These are phyloP conservation scores for Gaeumannomyces tritici DNA, from an alignment of 2,329 filamentous ascomycete species.

Conservation along the genomic window DNA sequence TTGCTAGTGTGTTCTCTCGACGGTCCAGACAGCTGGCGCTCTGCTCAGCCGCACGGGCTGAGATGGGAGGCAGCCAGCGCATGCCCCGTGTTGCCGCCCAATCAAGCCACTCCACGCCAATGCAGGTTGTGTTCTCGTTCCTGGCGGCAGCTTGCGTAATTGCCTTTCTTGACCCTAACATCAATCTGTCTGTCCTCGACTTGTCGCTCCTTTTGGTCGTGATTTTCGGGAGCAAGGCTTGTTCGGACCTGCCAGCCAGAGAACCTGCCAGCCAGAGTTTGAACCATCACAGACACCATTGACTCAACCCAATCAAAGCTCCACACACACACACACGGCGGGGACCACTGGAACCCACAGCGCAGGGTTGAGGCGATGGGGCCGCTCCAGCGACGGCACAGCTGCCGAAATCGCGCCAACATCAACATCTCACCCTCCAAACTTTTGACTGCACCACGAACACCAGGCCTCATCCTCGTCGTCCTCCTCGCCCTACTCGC, in stretches of 20 bases:
- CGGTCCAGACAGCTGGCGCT: not conserved
- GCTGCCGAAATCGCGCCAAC: not conserved
- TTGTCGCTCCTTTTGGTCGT: not conserved
- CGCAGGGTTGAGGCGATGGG: not conserved
- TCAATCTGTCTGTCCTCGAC: not conserved
- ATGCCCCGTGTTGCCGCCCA: not conserved
- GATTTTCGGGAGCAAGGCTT: not conserved
- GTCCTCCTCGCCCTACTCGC: constrained; percentile 15
- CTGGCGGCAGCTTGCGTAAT: not conserved
- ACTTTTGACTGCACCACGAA: no score
- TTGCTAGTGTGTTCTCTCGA: not conserved
- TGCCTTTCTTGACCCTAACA: not conserved
- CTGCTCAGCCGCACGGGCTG: not conserved
- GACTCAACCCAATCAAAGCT: not conserved
- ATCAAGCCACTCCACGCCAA: not conserved
- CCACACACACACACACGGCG: not conserved
- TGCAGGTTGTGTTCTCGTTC: not conserved
- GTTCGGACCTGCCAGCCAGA: no score
- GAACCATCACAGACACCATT: no score
- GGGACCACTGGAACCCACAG: not conserved
- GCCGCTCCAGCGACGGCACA: not conserved
- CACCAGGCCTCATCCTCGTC: constrained; percentile 9
- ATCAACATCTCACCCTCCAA: not conserved
- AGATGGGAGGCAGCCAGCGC: not conserved
- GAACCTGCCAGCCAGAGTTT: no score